These are phyloP conservation scores for Diplodia scrobiculata DNA, from an alignment of 2,329 filamentous ascomycete genomes.

Conservation along the genomic window DNA sequence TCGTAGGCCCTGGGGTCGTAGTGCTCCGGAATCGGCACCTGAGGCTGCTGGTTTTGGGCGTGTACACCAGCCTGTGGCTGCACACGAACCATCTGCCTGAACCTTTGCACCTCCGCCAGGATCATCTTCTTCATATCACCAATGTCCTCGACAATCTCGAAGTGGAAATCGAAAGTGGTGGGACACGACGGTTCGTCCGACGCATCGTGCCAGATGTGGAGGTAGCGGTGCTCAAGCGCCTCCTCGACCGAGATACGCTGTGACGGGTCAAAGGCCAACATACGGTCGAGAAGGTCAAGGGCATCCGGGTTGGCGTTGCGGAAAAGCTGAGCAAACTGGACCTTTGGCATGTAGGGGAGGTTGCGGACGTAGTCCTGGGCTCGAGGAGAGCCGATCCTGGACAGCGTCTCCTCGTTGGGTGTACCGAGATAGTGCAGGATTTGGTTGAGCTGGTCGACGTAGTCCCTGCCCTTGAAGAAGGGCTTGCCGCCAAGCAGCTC, in stretches of 20 bases:
- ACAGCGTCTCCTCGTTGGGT: slow-evolving; percentile 90
- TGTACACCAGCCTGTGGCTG: slow-evolving; percentile 40
- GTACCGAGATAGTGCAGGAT: slow-evolving; percentile 98
- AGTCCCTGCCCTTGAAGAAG: slow-evolving; percentile 99
- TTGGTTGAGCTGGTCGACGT: slow-evolving; percentile 99
- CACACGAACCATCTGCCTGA: slow-evolving; percentile 64
- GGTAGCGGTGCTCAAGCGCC: slow-evolving; percentile 92
- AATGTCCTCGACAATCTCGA: slow-evolving; percentile 96
- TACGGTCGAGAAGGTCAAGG: slow-evolving; percentile 90
- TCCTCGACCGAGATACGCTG: slow-evolving; percentile 92
- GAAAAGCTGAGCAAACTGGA: slow-evolving; percentile 84
- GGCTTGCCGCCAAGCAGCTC: slow-evolving; percentile 93
- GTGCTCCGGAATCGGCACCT: slow-evolving; percentile 65
- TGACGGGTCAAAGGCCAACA: slow-evolving; percentile 96
- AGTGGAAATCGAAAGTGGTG: slow-evolving; percentile 95
- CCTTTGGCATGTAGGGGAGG: slow-evolving; percentile 91
- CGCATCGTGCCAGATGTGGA: slow-evolving; percentile 97
- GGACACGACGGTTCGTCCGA: slow-evolving; percentile 94
- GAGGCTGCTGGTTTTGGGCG: slow-evolving; percentile 48
- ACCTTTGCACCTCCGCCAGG: slow-evolving; percentile 85
- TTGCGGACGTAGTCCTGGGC: slow-evolving; percentile 99
- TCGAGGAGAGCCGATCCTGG: slow-evolving; percentile 88
- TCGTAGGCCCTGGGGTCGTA: slow-evolving; percentile 61
- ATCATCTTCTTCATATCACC: slow-evolving; percentile 97
- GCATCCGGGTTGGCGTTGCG: slow-evolving; percentile 94